These are phyloP conservation scores for Cinnamomum micranthum DNA, from an alignment of 164 flowering plant genomes.

Conservation along the genomic window DNA sequence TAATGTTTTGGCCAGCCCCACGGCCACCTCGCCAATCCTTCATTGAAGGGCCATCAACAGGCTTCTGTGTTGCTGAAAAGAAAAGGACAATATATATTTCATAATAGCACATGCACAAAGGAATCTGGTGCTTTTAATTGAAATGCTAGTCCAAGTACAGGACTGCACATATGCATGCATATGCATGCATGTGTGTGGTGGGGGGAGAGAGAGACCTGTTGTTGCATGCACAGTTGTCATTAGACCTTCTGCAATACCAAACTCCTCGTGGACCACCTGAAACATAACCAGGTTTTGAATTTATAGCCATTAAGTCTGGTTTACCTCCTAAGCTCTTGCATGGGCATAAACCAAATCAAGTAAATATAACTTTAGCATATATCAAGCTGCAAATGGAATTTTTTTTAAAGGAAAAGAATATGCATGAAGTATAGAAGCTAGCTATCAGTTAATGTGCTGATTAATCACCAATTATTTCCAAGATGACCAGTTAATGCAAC, in stretches of 20 bases:
- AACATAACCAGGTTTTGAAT: background rate
- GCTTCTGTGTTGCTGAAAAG: constrained; percentile 90
- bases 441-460: background rate
- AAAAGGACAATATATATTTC: background rate
- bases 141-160: background rate
- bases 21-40: constrained; percentile 99
- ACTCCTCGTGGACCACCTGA: constrained; percentile 97
- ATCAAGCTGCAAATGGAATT: too few species aligned
- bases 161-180: background rate
- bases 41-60: constrained; percentile 98
- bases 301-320: background rate
- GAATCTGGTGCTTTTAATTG: background rate
- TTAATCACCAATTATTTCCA: background rate
- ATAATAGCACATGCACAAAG: background rate
- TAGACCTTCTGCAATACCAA: constrained; percentile 88
- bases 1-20: constrained; percentile 92
- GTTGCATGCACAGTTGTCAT: constrained; percentile 99
- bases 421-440: background rate
- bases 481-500: background rate
- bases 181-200: too few species aligned
- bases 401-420: background rate
- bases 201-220: constrained; percentile 55
- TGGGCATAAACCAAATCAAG: background rate
- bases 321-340: background rate
- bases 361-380: background rate